A percentile compares a stretch with the other conserved stretches of the same genome.
These are phyloP conservation scores for Ceratobasidium sp. DNA, from an alignment of 1,284 basidiomycete species.

Conservation along the genomic window DNA sequence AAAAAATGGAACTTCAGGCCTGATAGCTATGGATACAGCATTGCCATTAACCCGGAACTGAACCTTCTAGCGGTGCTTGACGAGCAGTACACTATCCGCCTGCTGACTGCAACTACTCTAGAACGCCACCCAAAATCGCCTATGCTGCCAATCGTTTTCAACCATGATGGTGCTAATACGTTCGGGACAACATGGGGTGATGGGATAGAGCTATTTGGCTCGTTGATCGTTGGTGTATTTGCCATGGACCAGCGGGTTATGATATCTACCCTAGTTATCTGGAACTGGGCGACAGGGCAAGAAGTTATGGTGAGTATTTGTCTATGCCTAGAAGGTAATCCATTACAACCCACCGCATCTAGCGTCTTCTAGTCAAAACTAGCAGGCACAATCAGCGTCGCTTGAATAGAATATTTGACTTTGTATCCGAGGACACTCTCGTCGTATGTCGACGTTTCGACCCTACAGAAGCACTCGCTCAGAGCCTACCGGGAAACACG, in stretches of 20 bases:
- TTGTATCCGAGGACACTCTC: neutral
- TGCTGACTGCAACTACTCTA: neutral
- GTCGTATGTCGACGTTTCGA: neutral
- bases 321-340: neutral
- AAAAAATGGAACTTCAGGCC: neutral
- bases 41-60: neutral
- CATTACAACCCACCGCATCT: neutral
- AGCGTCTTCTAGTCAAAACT: neutral
- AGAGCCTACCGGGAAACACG: neutral
- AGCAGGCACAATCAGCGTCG: neutral
- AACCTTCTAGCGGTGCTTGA: slow-evolving; percentile 2
- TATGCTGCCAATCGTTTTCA: neutral
- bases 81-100: neutral
- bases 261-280: neutral
- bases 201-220: neutral
- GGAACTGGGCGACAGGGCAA: neutral
- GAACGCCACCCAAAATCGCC: slow-evolving; percentile 1
- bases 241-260: neutral
- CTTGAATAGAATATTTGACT: neutral
- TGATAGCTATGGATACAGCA: too few relatives aligned
- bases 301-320: neutral
- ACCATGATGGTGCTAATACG: neutral
- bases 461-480: neutral
- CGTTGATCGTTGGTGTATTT: neutral
- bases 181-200: neutral